A percentile compares a stretch with the other conserved stretches of the same genome.
Evolutionary conservation across 1,284 basidiomycete genomes (phyloP).

Genomic region (Leccinum pachyderme): DNA sequence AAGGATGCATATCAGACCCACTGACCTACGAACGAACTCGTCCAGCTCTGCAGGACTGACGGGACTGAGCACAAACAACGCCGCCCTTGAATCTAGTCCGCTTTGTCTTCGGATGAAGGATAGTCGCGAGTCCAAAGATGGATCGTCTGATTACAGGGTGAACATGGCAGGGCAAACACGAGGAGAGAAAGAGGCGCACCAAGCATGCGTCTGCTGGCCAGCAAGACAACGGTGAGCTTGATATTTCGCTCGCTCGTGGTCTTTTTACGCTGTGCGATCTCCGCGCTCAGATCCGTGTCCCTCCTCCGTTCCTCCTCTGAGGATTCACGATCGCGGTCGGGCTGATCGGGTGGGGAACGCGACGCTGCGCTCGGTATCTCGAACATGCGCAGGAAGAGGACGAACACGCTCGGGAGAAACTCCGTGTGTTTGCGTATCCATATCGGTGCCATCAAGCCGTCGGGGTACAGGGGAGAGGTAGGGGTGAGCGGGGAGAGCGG

Average conservation of each 20-base stretch:
- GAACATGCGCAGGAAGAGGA: constrained; percentile 82
- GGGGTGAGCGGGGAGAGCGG: constrained; percentile 89
- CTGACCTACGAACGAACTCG: constrained; percentile 80
- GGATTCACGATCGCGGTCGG: constrained; percentile 52
- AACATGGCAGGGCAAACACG: not conserved
- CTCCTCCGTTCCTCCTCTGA: constrained; percentile 66
- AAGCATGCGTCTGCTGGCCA: constrained; percentile 82
- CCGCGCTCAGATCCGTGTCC: constrained; percentile 75
- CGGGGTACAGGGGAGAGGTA: constrained; percentile 86
- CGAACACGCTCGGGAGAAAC: constrained; percentile 88
- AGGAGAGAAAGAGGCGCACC: constrained; percentile 42
- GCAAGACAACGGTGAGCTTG: constrained; percentile 92
- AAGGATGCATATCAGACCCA: not conserved
- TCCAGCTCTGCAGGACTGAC: constrained; percentile 78
- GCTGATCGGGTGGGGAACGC: constrained; percentile 52
- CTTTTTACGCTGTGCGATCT: constrained; percentile 79
- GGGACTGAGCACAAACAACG: constrained; percentile 92
- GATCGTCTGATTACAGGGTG: constrained; percentile 59
- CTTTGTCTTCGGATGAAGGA: constrained; percentile 86
- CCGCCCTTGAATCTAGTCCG: constrained; percentile 86
- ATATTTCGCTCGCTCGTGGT: constrained; percentile 81
- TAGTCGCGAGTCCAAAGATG: constrained; percentile 75
- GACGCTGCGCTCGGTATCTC: constrained; percentile 51
- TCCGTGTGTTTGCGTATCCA: constrained; percentile 96
- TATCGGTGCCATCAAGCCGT: constrained; percentile 94